A percentile compares a stretch with the other conserved stretches of the same genome.
These are phyloP conservation scores for Trichoderma sp. DNA, from an alignment of 2,329 filamentous ascomycete species.

Conservation along the genomic window DNA sequence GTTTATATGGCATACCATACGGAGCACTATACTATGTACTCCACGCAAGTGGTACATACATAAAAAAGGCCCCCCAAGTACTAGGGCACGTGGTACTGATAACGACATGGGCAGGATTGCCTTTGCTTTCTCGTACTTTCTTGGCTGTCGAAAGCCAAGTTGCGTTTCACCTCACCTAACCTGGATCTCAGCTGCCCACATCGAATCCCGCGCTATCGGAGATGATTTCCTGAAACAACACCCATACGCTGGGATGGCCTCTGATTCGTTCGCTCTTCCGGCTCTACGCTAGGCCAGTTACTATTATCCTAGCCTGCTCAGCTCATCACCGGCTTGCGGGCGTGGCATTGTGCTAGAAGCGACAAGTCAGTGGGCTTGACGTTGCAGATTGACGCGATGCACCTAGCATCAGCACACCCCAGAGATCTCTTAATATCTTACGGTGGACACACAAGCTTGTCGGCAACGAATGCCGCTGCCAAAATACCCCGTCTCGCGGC, in stretches of 20 bases:
- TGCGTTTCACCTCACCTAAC: slow-evolving; percentile 18
- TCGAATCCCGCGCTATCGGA: slow-evolving; percentile 17
- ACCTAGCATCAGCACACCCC: slow-evolving; percentile 12
- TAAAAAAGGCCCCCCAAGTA: background rate
- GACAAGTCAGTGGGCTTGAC: slow-evolving; percentile 9
- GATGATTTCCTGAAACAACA: slow-evolving; percentile 21
- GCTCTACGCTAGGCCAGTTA: background rate
- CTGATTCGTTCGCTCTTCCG: slow-evolving; percentile 4
- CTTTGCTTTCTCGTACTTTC: background rate
- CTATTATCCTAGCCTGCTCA: background rate
- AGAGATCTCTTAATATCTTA: slow-evolving; percentile 10
- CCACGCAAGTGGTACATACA: background rate
- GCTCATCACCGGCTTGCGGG: slow-evolving; percentile 16
- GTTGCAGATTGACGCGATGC: slow-evolving; percentile 18
- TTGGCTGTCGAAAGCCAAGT: background rate
- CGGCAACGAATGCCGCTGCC: slow-evolving; percentile 15
- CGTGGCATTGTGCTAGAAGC: slow-evolving; percentile 16
- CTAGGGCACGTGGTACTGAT: background rate
- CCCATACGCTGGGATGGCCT: background rate
- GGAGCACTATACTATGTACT: background rate
- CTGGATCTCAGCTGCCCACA: slow-evolving; percentile 19
- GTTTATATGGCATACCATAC: background rate
- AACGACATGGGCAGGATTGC: background rate
- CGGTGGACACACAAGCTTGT: slow-evolving; percentile 8
- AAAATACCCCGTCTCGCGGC: slow-evolving; percentile 14